Base-by-base conservation (phyloP, 179 eudicot species). In the Silene vulgaris region DNA sequence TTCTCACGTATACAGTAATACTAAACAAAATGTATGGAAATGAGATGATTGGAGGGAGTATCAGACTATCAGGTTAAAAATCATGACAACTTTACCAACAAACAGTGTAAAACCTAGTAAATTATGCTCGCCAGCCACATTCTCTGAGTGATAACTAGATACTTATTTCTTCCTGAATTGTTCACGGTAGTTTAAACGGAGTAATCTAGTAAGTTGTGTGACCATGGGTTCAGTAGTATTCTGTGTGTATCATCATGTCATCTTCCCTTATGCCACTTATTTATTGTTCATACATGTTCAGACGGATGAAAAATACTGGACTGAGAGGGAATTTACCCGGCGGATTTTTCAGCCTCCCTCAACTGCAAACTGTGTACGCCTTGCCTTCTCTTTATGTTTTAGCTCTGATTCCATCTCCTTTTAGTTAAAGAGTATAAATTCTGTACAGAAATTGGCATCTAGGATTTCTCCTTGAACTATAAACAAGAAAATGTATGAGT, bases 291-390 rank as follows among this genome's bases (percentile, higher is more conserved):
- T 26, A 64, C 45, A 61, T 75, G 20, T 81, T 72, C 95, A 91
- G 95, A 80, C 60, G 63, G 71, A 89, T 91, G 90, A 85, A 85
- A 30, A 77, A 81, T 73, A 85, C 87, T 75, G 40, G 76, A 62
- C 79, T 91, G 76, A 75, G 78, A 78, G 96, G 96, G 72, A 37
- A 69, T 50, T 48, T 90, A 64, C 95, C 93, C 3, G 71, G 17
- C 64, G 63, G 69, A 37, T 66, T 90, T 62, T 90, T 90, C 70
- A 79, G 81, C 83, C 76, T 81, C 67, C 84, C 82, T 76, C 87
- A 85, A 64, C 57, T 91, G 74, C 86, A 89, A 80, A 80, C 86
- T 35, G 81, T 90, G 97, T 91, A 75, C 78, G 90, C 62, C 28
- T 63, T 79, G 90, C 62, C 28, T 63, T 28, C 32, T 26, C 7